Conservation (phyloP, 345 rosid genomes). For the Hibiscus syriacus region DNA sequence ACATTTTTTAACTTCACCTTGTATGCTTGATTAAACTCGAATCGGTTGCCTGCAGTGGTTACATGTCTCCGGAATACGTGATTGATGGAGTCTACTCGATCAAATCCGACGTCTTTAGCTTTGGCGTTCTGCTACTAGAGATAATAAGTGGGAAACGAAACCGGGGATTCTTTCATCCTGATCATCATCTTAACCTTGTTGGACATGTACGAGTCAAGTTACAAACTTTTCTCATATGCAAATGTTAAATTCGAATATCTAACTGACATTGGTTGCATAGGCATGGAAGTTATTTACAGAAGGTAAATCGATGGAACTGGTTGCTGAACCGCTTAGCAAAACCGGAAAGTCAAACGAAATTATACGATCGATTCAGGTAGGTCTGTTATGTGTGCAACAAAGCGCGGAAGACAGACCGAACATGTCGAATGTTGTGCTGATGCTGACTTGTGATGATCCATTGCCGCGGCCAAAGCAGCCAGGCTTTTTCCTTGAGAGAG, state of each 20-base stretch:
- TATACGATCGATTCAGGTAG: conserved; percentile 11
- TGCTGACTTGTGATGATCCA: conserved; percentile 11
- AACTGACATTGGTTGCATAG: neutral
- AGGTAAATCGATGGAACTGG: conserved; percentile 9
- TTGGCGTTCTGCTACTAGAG: conserved; percentile 41
- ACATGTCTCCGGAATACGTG: conserved; percentile 51
- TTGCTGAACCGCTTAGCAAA: neutral
- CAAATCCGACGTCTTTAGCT: conserved; percentile 42
- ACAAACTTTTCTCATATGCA: neutral
- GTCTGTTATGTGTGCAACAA: conserved; percentile 20
- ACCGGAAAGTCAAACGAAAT: neutral
- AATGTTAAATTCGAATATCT: neutral
- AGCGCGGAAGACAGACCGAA: conserved; percentile 16
- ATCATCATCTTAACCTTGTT: conserved; percentile 28
- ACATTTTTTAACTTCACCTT: neutral
- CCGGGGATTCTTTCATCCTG: conserved; percentile 27
- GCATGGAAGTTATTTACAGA: conserved; percentile 18
- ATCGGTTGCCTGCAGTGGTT: conserved; percentile 25
- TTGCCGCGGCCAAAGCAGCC: conserved; percentile 21
- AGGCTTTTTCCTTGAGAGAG: conserved; percentile 16
- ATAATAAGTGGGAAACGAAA: conserved; percentile 34
- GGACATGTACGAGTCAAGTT: conserved; percentile 27
- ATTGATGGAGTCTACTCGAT: conserved; percentile 38
- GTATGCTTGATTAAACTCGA: neutral
- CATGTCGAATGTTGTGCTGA: conserved; percentile 18